phyloP scores from a whole-genome alignment of 176 grass and related monocot genomes.

The Poa annua region DNA sequence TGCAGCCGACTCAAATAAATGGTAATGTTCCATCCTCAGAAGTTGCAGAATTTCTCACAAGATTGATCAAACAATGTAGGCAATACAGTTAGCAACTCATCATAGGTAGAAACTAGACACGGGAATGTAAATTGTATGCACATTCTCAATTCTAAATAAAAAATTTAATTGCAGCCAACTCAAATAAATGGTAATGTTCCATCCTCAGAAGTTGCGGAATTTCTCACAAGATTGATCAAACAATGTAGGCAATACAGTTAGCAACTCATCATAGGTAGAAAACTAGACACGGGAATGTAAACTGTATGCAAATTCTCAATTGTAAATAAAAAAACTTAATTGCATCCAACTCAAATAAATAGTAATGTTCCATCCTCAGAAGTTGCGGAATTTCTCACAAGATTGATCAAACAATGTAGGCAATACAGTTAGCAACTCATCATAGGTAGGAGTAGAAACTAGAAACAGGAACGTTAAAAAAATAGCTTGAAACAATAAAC shows the following conservation, averaged over 20 bases:
- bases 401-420: constrained; percentile 37
- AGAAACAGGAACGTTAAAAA: neutral
- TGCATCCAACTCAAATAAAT: no score
- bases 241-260: constrained; percentile 41
- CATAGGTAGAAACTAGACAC: constrained; percentile 13
- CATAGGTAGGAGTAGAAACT: constrained; percentile 16
- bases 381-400: constrained; percentile 18
- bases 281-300: no score
- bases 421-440: constrained; percentile 37
- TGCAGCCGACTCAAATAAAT: no score
- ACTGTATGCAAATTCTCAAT: neutral
- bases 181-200: no score
- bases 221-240: constrained; percentile 19
- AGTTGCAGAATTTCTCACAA: constrained; percentile 13
- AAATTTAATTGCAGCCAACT: no score
- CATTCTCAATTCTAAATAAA: neutral
- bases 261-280: neutral
- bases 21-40: constrained; percentile 3
- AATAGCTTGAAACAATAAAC: neutral
- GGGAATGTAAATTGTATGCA: no score
- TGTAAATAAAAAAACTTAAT: no score
- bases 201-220: neutral
- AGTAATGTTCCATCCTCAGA: constrained; percentile 1
- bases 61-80: constrained; percentile 35
- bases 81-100: constrained; percentile 38